Conservation (phyloP, 768 basidiomycete genomes). For the Pulveroboletus sp. region DNA sequence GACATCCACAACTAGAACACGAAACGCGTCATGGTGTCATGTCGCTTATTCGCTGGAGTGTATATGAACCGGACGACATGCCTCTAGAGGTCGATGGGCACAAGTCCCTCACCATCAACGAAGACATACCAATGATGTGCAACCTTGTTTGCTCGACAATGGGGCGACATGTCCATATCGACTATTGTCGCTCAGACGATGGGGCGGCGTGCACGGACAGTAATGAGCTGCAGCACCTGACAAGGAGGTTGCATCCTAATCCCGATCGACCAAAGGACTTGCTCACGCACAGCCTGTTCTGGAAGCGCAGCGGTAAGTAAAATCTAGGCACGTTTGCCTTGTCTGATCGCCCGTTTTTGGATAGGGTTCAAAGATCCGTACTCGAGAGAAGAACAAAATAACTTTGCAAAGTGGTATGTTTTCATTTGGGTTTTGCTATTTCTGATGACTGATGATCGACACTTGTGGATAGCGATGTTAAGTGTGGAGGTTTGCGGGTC, state of each 20-base stretch:
- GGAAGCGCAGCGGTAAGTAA: conserved; percentile 52
- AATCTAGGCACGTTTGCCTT: not conserved
- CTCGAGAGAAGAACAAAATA: conserved; percentile 49
- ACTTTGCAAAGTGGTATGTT: conserved; percentile 51
- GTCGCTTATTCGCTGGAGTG: conserved; percentile 51
- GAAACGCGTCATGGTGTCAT: conserved; percentile 63
- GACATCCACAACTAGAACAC: conserved; percentile 55
- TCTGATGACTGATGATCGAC: not conserved
- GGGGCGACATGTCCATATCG: conserved; percentile 55
- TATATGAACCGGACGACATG: conserved; percentile 50
- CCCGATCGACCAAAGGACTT: conserved; percentile 48
- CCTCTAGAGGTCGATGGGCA: conserved; percentile 51
- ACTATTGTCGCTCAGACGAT: conserved; percentile 45
- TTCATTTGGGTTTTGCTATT: conserved; percentile 14
- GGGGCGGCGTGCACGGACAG: conserved; percentile 35
- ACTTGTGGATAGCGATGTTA: conserved; percentile 40
- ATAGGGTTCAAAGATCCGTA: conserved; percentile 63
- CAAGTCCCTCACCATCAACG: conserved; percentile 48
- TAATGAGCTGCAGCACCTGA: conserved; percentile 44
- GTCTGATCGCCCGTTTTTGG: not conserved
- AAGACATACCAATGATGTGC: conserved; percentile 60
- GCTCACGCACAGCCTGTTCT: conserved; percentile 50
- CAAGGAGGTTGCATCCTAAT: conserved; percentile 39
- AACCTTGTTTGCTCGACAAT: conserved; percentile 50
- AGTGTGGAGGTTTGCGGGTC: conserved; percentile 41